A percentile compares a stretch with the other conserved stretches of the same genome.
phyloP scores from a whole-genome alignment of 352 stramenopile genomes.

The Halophytophthora polymorphica region DNA sequence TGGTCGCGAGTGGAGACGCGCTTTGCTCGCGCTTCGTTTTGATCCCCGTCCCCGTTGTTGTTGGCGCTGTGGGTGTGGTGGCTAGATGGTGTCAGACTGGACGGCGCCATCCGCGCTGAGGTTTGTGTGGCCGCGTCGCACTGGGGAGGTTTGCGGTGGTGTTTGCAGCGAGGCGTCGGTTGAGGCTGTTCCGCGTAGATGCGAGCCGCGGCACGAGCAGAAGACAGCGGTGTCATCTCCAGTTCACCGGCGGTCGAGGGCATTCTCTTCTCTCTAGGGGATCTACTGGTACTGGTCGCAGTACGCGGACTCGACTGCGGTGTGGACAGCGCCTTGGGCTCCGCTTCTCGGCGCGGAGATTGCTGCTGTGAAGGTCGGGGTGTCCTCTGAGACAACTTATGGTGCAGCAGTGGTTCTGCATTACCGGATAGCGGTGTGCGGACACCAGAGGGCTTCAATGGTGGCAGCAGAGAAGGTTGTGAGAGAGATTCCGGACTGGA shows the following conservation, averaged over 20 bases:
- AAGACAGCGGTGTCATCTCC: constrained; percentile 24
- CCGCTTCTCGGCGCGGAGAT: not conserved
- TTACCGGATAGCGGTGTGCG: constrained; percentile 4
- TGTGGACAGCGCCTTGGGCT: too few relatives aligned
- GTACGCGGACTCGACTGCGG: constrained; percentile 4
- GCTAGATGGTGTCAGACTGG: not conserved
- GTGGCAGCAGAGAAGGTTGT: constrained; percentile 7
- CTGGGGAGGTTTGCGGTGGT: constrained; percentile 17
- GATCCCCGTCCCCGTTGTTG: constrained; percentile 3
- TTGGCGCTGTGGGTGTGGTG: not conserved
- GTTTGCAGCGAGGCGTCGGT: constrained; percentile 6
- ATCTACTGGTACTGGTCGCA: not conserved
- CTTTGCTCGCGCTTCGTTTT: constrained; percentile 6
- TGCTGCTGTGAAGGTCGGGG: not conserved
- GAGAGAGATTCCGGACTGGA: not conserved
- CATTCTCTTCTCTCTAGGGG: constrained; percentile 7
- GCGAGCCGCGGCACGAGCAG: constrained; percentile 21
- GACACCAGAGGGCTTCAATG: constrained; percentile 12
- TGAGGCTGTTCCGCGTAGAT: constrained; percentile 26
- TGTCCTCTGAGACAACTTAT: constrained; percentile 12
- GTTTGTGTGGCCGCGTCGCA: constrained; percentile 18
- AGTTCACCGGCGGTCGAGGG: constrained; percentile 6
- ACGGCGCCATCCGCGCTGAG: constrained; percentile 12
- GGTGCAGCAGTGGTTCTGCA: constrained; percentile 6
- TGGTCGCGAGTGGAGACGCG: constrained; percentile 8